A percentile compares a stretch with the other conserved stretches of the same genome.
phyloP scores from a whole-genome alignment of 1,284 basidiomycete genomes.

The Cryptococcus sp. region DNA sequence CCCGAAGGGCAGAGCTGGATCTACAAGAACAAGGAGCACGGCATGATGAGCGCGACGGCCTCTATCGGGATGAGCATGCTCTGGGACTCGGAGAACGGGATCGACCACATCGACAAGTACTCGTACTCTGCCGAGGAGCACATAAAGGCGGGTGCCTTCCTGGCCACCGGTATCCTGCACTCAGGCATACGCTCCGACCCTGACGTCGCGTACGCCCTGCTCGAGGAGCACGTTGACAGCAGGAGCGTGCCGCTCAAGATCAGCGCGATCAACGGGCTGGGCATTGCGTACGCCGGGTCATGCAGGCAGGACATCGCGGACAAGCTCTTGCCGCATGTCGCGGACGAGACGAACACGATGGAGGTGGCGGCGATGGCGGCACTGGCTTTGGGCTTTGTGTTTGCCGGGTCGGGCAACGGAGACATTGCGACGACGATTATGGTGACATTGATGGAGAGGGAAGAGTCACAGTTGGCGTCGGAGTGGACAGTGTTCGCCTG shows the following conservation, averaged over 20 bases:
- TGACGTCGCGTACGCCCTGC: slow-evolving; percentile 86
- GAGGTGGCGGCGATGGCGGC: slow-evolving; percentile 85
- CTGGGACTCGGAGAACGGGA: slow-evolving; percentile 94
- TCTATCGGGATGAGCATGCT: slow-evolving; percentile 88
- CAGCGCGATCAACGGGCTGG: slow-evolving; percentile 82
- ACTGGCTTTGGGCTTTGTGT: slow-evolving; percentile 89
- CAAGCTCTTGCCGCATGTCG: slow-evolving; percentile 72
- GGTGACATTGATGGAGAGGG: slow-evolving; percentile 82
- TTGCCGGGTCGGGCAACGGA: slow-evolving; percentile 91
- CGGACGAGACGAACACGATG: slow-evolving; percentile 78
- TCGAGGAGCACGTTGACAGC: slow-evolving; percentile 88
- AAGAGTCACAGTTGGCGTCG: slow-evolving; percentile 71
- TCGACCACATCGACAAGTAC: slow-evolving; percentile 96
- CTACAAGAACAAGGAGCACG: slow-evolving; percentile 99
- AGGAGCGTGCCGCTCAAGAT: slow-evolving; percentile 79
- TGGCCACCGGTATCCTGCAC: slow-evolving; percentile 93
- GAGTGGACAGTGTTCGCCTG: slow-evolving; percentile 94
- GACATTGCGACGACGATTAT: slow-evolving; percentile 87
- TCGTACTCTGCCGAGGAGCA: slow-evolving; percentile 94
- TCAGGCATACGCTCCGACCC: slow-evolving; percentile 87
- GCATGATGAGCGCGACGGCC: slow-evolving; percentile 95
- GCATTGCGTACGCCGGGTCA: slow-evolving; percentile 90
- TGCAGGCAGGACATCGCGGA: slow-evolving; percentile 82
- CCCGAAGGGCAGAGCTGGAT: slow-evolving; percentile 97
- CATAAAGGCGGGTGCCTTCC: slow-evolving; percentile 94